A percentile compares a stretch with the other conserved stretches of the same genome.
Evolutionary conservation across 2,329 filamentous ascomycete species (phyloP).

Genomic region (Rhynchosporium agropyri): DNA sequence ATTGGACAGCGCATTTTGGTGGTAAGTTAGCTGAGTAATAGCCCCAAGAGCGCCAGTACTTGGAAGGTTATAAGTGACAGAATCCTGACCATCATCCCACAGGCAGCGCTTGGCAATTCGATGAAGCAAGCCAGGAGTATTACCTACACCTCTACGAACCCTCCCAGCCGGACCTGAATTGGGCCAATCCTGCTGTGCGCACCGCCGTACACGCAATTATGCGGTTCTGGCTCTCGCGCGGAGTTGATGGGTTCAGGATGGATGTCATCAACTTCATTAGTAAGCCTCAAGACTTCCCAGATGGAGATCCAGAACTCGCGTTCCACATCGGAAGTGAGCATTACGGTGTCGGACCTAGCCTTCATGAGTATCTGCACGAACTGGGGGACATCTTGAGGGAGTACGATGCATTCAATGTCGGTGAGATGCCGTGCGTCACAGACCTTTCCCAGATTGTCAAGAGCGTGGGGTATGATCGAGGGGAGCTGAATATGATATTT

Average conservation of each 20-base stretch:
- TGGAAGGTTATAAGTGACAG: too few species aligned
- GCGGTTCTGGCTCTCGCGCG: constrained; percentile 77
- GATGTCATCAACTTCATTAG: constrained; percentile 75
- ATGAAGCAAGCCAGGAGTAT: constrained; percentile 71
- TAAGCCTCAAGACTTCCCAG: constrained; percentile 60
- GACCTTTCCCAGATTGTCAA: constrained; percentile 58
- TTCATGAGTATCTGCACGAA: constrained; percentile 68
- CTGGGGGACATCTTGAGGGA: constrained; percentile 62
- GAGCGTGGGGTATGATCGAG: constrained; percentile 60
- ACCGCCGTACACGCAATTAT: constrained; percentile 72
- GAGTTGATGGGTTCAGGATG: constrained; percentile 72
- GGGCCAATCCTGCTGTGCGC: constrained; percentile 71
- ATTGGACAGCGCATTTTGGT: constrained; percentile 67
- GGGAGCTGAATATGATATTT: constrained; percentile 71
- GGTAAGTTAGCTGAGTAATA: constrained; percentile 38
- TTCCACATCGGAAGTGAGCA: constrained; percentile 43
- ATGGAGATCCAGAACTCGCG: constrained; percentile 59
- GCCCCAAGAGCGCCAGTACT: too few species aligned
- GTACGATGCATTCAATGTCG: constrained; percentile 70
- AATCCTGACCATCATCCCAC: too few species aligned
- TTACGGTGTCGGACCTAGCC: constrained; percentile 68
- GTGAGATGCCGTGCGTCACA: constrained; percentile 67
- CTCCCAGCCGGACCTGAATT: constrained; percentile 82
- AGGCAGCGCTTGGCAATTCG: constrained; percentile 66
- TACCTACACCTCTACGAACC: constrained; percentile 76